Evolutionary conservation across 805 yeast species (phyloP), one percentile per base, ranked within the genome.

Genomic region (Brettanomyces custersianus): DNA sequence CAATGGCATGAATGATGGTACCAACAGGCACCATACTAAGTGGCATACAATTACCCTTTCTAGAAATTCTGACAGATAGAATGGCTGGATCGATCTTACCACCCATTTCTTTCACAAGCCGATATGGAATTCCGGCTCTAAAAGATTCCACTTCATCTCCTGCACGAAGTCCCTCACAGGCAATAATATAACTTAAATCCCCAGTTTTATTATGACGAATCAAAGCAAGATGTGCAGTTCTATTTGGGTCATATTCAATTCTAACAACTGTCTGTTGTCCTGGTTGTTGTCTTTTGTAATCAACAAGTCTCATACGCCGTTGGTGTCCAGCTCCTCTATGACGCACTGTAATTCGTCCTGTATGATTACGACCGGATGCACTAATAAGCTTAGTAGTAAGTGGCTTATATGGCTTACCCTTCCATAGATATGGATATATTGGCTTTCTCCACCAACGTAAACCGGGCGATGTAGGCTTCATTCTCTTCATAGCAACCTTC

Each of bases 291-390:
- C 98, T 73, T 48, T 67, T 63, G 51, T 78, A 79, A 60, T 92
- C 98, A 17, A 92, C 70, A 23, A 84, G 57, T 50, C 98, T 74
- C 27, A 84, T 70, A 60, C 98, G 76, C 52, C 90, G 79, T 59
- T 83, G 84, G 57, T 83, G 92, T 24, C 97, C 97, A 51, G 98
- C 98, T 57, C 97, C 98, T 59, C 94, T 77, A 59, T 92, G 96
- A 55, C 98, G 76, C 32, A 85, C 81, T 4, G 95, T 86, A 50
- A 92, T 85, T 47, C 74, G 72, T 46, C 98, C 98, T 4, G 81
- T 66, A 59, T 81, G 68, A 59, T 90, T 88, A 65, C 98, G 79
- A 45, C 98, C 98, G 36, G 94, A 81, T 33, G 77, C 75, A 38
- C 74, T 72, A 52, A 77, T 73, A 51, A 73, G 74, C 13, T 87